Evolutionary conservation across 768 basidiomycete species (phyloP), one percentile per base, ranked within the genome.

Genomic region (Paxillus ammoniavirescens): DNA sequence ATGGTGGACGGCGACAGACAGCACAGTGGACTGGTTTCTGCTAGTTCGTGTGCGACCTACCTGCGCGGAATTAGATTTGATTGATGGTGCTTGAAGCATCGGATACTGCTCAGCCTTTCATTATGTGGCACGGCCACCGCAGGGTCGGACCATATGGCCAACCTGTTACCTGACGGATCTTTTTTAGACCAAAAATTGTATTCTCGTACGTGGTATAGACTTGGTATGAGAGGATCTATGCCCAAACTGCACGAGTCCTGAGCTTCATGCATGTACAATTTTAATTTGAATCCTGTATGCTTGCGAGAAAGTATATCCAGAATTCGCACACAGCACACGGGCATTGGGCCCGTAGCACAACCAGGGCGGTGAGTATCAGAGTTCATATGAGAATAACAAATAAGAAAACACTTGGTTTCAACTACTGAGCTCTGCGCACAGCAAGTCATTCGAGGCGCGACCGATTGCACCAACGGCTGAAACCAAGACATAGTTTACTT

Each of bases 21-120:
- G 35, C 35, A 13, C 12, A 14, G 35, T 8, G 13, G 35, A 14
- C 35, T 12, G 12, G 31, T 33, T 33, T 33, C 31, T 33, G 9
- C 31, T 35, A 26, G 42, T 12, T 26, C 23, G 8, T 31, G 21
- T 28, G 42, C 12, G 21, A 43, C 28, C 18, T 36, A 50, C 37
- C n/a, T 54, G 26, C 37, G 26, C 37, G 37, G 51, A 30, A 31
- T 46, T 53, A 4, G 8, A 43, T 40, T 28, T 45, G 55, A 58
- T 58, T 70, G 66, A 70, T 67, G 64, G 56, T 36, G 46, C 45
- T 18, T 40, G 65, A 64, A 57, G 64, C 66, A 62, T 54, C 49
- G 55, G 51, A 40, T 44, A 8, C 37, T 45, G 58, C 64, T 31
- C 61, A 61, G 66, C 68, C 57, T 56, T 56, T 48, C 40, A 15